Percentiles rank a stretch among this genome's conserved stretches.
These are phyloP conservation scores for Asterella californica DNA, from an alignment of 225 moss, liverwort and hornwort species.

Conservation along the genomic window DNA sequence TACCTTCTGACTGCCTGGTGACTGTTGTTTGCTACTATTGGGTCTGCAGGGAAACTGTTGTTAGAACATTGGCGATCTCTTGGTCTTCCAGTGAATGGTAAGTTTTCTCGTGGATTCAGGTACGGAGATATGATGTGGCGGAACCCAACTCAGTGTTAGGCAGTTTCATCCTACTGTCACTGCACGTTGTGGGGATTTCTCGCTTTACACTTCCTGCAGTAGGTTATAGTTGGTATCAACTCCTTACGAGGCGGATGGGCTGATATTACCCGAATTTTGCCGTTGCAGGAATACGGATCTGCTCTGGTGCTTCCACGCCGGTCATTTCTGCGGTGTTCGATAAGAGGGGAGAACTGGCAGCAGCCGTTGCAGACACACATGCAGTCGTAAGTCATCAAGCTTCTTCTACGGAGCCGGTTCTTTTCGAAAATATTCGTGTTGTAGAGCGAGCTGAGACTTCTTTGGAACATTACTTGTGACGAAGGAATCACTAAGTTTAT, in stretches of 20 bases:
- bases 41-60: constrained; percentile 59
- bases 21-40: too few relatives aligned
- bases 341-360: constrained; percentile 73
- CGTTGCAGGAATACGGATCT: constrained; percentile 73
- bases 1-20: neutral
- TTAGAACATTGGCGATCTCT: constrained; percentile 79
- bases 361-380: constrained; percentile 74
- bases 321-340: constrained; percentile 92
- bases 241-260: neutral
- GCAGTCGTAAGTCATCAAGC: constrained; percentile 52
- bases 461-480: neutral
- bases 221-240: neutral
- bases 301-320: constrained; percentile 69
- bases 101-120: neutral
- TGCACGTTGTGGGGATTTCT: neutral
- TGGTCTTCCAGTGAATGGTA: constrained; percentile 70
- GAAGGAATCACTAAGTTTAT: neutral
- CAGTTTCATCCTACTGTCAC: neutral
- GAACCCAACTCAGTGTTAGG: neutral
- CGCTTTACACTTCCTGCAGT: neutral
- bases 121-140: neutral
- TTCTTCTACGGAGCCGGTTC: neutral
- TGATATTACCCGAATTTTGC: neutral
- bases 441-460: neutral
- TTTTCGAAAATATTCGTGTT: neutral